Evolutionary conservation across 495 filamentous ascomycete species (phyloP).

Genomic region (Xylaria grammica): DNA sequence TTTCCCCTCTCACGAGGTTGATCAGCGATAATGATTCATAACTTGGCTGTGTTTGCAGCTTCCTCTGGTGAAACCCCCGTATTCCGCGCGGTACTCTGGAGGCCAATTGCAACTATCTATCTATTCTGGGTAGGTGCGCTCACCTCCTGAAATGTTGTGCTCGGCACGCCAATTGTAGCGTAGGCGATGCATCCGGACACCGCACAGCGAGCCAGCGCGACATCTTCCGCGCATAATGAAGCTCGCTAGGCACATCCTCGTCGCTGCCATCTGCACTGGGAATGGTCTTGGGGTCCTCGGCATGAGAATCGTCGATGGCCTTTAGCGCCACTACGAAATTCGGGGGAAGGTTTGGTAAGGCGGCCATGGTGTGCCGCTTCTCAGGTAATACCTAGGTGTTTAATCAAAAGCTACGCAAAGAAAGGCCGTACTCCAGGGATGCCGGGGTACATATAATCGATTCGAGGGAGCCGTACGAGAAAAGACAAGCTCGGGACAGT

Average conservation of each 20-base stretch:
- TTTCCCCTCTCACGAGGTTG: slow-evolving; percentile 34
- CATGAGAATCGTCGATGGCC: slow-evolving; percentile 75
- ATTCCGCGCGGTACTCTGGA: too few species aligned
- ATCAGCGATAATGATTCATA: background rate
- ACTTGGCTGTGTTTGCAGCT: too few species aligned
- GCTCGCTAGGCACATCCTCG: slow-evolving; percentile 66
- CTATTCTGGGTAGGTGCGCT: slow-evolving; percentile 8
- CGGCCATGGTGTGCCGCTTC: slow-evolving; percentile 26
- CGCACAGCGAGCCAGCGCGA: slow-evolving; percentile 66
- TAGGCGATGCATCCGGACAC: slow-evolving; percentile 61
- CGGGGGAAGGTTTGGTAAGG: slow-evolving; percentile 27
- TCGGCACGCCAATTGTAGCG: slow-evolving; percentile 73
- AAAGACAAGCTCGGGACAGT: too few species aligned
- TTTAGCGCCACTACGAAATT: slow-evolving; percentile 54
- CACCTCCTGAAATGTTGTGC: slow-evolving; percentile 74
- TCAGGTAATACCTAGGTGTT: background rate
- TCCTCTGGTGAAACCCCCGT: too few species aligned
- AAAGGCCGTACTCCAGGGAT: background rate
- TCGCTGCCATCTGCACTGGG: slow-evolving; percentile 34
- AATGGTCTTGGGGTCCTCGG: slow-evolving; percentile 63
- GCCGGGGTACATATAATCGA: too few species aligned
- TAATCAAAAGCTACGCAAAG: too few species aligned
- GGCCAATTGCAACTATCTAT: background rate
- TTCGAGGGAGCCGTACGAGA: too few species aligned
- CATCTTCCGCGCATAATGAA: slow-evolving; percentile 81